Evolutionary conservation across 345 rosid genomes (phyloP), one percentile per base, ranked within the genome.

Genomic region (Gossypium thurberi): DNA sequence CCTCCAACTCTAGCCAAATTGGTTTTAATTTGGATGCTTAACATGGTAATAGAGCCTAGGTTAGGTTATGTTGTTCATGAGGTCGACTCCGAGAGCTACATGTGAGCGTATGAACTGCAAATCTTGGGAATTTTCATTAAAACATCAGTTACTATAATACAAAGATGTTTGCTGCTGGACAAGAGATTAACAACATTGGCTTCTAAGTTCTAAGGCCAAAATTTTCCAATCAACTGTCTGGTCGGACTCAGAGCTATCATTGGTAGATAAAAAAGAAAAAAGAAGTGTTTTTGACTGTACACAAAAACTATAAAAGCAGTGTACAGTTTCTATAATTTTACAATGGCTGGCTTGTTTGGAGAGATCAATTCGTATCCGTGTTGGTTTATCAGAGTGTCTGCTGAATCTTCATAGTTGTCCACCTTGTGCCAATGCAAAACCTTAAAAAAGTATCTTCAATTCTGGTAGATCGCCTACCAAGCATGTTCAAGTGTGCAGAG

Each of bases 261-360:
- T 8, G 17, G 28, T 33, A 33, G 40, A 33, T 33, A 4, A 33
- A 33, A 33, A 33, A 25, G 44, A 10, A 8, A 48, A 15, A 15
- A 11, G 18, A 23, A 2, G 50, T 48, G 69, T 6, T 10, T 63
- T 20, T 28, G 13, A 67, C 89, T 83, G 84, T 83, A 88, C 91
- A 90, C 77, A 75, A 77, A 78, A 78, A 70, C 26, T 10, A 56
- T 8, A 56, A 56, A 56, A 20, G 13, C 28, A 20, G 60, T 56
- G 60, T 10, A 56, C 60, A 21, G 26, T 56, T 33, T 23, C 69
- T 68, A 76, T 68, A 4, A 56, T 76, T 76, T 77, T 74, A 82
- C 85, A 79, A 17, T 40, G 61, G 82, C 47, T 44, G 37, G 60
- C 68, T 42, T 48, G 46, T 42, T 26, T 53, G 75, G 15, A 53